A percentile compares a stretch with the other conserved stretches of the same genome.
These are phyloP conservation scores for Isatis tinctoria DNA, from an alignment of 345 rosid species.

Conservation along the genomic window DNA sequence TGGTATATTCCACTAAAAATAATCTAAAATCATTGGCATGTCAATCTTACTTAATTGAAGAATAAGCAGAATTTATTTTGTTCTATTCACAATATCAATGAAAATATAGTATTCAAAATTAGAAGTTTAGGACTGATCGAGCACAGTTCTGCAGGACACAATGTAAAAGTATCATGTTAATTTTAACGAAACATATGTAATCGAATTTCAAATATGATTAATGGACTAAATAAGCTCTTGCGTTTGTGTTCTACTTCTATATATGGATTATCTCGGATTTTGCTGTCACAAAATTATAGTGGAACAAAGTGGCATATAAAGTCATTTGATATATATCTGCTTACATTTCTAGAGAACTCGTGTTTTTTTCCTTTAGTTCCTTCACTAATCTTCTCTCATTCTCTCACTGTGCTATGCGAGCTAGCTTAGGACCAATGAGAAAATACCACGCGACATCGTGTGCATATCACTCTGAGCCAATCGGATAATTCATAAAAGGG, in stretches of 20 bases:
- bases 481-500: no score
- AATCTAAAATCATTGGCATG: background rate
- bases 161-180: background rate
- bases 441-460: background rate
- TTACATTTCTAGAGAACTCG: background rate
- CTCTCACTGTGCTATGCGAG: no score
- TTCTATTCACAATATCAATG: background rate
- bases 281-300: background rate
- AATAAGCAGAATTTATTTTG: background rate
- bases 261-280: constrained; percentile 5
- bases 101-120: background rate
- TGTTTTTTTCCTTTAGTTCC: no score
- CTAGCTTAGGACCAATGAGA: background rate
- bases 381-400: no score
- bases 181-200: no score
- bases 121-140: background rate
- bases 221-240: background rate
- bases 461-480: no score
- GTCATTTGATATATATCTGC: no score
- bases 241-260: background rate
- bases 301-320: no score
- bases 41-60: background rate
- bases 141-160: background rate
- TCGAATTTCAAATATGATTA: background rate
- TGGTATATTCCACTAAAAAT: background rate